A percentile compares a stretch with the other conserved stretches of the same genome.
Conservation (phyloP, 495 filamentous ascomycete species). For the Penicillium chermesinum region DNA sequence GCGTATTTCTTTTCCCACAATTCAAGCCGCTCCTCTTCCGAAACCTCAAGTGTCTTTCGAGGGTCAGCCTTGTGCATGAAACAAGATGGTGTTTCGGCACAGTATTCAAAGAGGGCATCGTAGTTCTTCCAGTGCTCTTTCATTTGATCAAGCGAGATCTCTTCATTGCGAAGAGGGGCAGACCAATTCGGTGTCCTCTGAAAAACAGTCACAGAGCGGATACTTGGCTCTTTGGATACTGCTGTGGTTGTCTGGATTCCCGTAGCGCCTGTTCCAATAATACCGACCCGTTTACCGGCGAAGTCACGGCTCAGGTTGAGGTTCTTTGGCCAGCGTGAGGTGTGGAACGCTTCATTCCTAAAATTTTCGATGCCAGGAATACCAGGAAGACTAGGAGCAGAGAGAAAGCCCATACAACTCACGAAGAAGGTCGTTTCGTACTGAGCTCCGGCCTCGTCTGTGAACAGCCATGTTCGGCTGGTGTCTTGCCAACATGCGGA, state of each 20-base stretch:
- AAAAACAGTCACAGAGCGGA: constrained; percentile 37
- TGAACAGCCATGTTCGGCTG: constrained; percentile 15
- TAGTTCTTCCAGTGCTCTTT: constrained; percentile 37
- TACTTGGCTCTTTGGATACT: constrained; percentile 14
- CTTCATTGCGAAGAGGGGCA: constrained; percentile 36
- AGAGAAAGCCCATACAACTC: constrained; percentile 19
- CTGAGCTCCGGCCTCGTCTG: constrained; percentile 4
- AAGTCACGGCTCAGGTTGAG: constrained; percentile 25
- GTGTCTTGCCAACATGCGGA: constrained; percentile 14
- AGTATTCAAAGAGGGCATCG: constrained; percentile 34
- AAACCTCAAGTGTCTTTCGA: constrained; percentile 17
- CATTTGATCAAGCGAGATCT: constrained; percentile 42
- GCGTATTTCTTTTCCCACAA: constrained; percentile 26
- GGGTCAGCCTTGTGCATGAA: constrained; percentile 35
- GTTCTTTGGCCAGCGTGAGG: constrained; percentile 37
- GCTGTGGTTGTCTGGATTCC: constrained; percentile 42
- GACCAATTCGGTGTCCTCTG: constrained; percentile 46
- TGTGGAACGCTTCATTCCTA: constrained; percentile 32
- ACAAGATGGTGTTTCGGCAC: constrained; percentile 40
- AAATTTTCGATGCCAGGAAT: constrained; percentile 23
- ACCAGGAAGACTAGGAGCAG: constrained; percentile 28
- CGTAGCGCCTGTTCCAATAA: constrained; percentile 49
- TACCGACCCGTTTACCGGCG: constrained; percentile 41
- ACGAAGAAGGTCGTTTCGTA: constrained; percentile 15
- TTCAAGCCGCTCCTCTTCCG: constrained; percentile 13